Evolutionary conservation across 202 grass and related monocot genomes (phyloP).

Genomic region (Alloteropsis angusta): DNA sequence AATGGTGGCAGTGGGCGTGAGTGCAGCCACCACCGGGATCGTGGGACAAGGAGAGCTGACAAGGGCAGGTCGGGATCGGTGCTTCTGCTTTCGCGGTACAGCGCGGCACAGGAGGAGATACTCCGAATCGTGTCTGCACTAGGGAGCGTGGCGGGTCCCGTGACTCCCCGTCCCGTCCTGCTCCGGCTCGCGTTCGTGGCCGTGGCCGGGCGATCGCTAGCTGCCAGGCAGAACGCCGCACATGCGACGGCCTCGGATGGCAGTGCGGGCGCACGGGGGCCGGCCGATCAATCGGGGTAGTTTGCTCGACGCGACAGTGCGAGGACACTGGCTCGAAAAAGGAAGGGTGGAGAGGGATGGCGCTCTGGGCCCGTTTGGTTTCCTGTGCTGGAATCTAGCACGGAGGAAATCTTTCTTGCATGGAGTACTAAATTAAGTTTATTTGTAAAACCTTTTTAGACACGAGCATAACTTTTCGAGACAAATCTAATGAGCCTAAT

Average conservation of each 20-base stretch:
- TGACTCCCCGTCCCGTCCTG: not conserved
- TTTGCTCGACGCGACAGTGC: not conserved
- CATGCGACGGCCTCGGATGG: not conserved
- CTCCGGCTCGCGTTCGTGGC: not conserved
- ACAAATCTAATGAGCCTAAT: no score
- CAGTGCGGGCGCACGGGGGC: not conserved
- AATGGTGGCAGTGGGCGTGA: not conserved
- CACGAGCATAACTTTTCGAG: no score
- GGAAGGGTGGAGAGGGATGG: not conserved
- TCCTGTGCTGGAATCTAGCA: no score
- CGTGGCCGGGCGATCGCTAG: not conserved
- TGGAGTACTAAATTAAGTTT: no score
- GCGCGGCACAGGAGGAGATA: slow-evolving; percentile 10
- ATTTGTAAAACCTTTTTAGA: no score
- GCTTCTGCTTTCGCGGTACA: not conserved
- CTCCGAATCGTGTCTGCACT: slow-evolving; percentile 15
- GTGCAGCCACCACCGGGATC: no score
- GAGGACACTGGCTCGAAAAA: not conserved
- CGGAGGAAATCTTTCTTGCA: no score
- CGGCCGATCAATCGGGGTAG: not conserved
- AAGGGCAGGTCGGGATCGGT: not conserved
- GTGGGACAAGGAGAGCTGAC: no score
- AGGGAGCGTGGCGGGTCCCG: not conserved
- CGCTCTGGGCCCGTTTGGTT: no score
- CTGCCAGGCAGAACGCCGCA: not conserved